Evolutionary conservation across 139 green algal species (phyloP).

Genomic region (Trebouxia sp.): DNA sequence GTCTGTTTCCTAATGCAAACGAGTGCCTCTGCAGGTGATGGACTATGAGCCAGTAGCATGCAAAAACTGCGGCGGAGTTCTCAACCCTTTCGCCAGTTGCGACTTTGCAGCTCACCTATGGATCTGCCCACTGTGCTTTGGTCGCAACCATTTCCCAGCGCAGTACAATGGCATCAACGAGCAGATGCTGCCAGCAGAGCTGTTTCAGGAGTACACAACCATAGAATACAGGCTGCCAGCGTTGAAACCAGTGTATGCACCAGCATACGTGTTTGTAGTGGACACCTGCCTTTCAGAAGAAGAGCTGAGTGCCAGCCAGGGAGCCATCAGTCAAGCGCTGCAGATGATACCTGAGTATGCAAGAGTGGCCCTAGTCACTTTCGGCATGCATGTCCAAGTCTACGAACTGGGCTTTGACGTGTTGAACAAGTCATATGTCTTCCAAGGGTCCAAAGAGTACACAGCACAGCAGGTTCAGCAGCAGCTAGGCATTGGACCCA

Average conservation of each 20-base stretch:
- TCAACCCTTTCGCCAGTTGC: constrained; percentile 92
- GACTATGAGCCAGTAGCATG: constrained; percentile 95
- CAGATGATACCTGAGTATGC: constrained; percentile 69
- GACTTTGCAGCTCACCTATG: constrained; percentile 93
- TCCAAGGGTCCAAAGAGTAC: constrained; percentile 92
- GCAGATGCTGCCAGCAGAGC: constrained; percentile 73
- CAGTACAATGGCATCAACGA: constrained; percentile 92
- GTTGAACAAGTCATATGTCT: constrained; percentile 92
- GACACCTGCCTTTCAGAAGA: constrained; percentile 94
- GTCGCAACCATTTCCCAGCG: constrained; percentile 94
- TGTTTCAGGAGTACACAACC: constrained; percentile 94
- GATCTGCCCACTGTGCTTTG: constrained; percentile 96
- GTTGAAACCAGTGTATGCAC: constrained; percentile 59
- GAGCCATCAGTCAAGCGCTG: constrained; percentile 76
- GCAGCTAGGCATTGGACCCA: constrained; percentile 74
- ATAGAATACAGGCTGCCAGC: constrained; percentile 93
- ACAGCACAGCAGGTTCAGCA: constrained; percentile 63
- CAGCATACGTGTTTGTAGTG: constrained; percentile 94
- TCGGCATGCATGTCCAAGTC: constrained; percentile 95
- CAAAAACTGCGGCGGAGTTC: constrained; percentile 87
- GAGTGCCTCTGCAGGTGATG: constrained; percentile 68
- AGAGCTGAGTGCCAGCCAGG: constrained; percentile 82
- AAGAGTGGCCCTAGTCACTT: constrained; percentile 91
- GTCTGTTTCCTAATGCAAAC: not conserved
- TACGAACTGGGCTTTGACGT: constrained; percentile 95